Evolutionary conservation across 805 yeast genomes (phyloP), one percentile per base, ranked within the genome.

Genomic region (Tanozyma kutaoensis): DNA sequence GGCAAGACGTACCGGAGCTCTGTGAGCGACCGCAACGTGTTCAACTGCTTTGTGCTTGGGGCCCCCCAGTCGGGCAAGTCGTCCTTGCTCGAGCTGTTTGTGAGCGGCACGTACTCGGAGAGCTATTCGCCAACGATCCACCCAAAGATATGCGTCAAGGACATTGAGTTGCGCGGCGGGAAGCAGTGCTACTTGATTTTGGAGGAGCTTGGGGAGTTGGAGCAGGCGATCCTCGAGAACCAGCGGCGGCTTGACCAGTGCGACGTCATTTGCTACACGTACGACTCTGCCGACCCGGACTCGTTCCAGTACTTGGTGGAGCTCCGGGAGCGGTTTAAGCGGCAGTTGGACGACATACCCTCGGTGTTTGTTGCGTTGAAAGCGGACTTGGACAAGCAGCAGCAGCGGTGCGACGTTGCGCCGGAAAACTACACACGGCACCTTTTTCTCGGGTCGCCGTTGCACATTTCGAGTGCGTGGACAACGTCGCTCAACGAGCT

Each of bases 231-330:
- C 4, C 48, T 88, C 14, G 88, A 73, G 26, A 82, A 86, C 45
- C 64, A 62, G 20, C 46, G 56, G 11, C 64, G 84, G 27, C 48
- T 88, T 8, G 81, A 78, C 29, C 78, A 77, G 27, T 91, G 97
- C 52, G 99, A 91, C 48, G 94, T 85, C 3, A 46, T 91, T 1
- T 91, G 97, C 49, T 66, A 80, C 43, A 66, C 85, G 0, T 91
- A 91, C 50, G 99, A 91, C 46, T 84, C 96, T 0, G 76, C 95
- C 0, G 96, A 91, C 45, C 96, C 99, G 0, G 93, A 88, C 29
- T 81, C 94, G 23, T 91, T 91, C 48, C 80, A 85, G 28, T 73
- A 80, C 45, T 54, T 86, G 28, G 76, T 79, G 15, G 78, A 78
- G 12, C 47, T 86, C n/a, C 55, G 85, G 10, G 56, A 64, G 17